Conservation (phyloP, 1,284 basidiomycete species). For the Leccinum huronense region DNA sequence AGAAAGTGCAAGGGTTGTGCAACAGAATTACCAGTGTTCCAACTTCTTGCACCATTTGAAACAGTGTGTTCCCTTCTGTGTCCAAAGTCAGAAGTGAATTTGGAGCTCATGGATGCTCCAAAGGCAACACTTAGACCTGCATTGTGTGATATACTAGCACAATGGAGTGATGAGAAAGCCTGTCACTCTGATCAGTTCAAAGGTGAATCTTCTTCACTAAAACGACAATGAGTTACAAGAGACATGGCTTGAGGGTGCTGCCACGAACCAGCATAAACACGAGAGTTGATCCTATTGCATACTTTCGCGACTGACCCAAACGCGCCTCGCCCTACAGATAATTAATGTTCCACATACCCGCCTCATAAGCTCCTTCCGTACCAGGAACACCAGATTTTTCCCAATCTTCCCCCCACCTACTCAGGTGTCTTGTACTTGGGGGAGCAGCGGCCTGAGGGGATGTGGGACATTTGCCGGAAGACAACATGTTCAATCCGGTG, state of each 20-base stretch:
- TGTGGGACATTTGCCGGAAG: conserved; percentile 50
- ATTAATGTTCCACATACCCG: neutral
- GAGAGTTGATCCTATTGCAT: conserved; percentile 74
- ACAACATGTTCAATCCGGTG: conserved; percentile 57
- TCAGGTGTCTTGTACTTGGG: conserved; percentile 50
- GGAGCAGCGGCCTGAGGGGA: conserved; percentile 43
- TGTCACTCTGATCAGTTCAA: conserved; percentile 75
- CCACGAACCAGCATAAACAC: conserved; percentile 66
- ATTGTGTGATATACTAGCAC: too few relatives aligned
- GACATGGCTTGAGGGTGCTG: neutral
- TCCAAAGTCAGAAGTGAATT: too few relatives aligned
- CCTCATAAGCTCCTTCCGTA: conserved; percentile 32
- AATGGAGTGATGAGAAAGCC: too few relatives aligned
- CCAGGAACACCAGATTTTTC: conserved; percentile 73
- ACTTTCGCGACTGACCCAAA: conserved; percentile 96
- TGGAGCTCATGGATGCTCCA: too few relatives aligned
- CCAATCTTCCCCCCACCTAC: conserved; percentile 84
- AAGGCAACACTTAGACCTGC: too few relatives aligned
- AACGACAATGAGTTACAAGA: neutral
- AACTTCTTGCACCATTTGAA: too few relatives aligned
- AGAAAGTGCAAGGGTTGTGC: too few relatives aligned
- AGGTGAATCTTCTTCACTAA: conserved; percentile 88
- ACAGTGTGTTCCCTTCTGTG: too few relatives aligned
- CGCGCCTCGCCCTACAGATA: conserved; percentile 77
- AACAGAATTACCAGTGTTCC: too few relatives aligned